Base-by-base conservation (phyloP, 805 yeast species). In the Zygosaccharomyces bisporus region DNA sequence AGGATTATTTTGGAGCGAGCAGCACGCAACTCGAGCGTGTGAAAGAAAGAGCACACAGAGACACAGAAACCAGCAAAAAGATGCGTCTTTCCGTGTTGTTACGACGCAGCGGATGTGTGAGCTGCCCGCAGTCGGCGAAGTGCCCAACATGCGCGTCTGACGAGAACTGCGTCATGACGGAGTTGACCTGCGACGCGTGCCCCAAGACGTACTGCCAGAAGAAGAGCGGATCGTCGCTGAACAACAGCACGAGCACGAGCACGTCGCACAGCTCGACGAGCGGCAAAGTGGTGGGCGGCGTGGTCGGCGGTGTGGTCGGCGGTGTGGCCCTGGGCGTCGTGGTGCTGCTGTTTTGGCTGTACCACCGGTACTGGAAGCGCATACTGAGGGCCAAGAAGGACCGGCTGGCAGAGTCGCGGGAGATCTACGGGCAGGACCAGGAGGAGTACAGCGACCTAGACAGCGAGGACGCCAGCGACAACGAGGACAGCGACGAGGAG, bases 221-320 rank as follows among this genome's bases (percentile, higher is more conserved):
- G 43, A 46, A 59, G 10, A 44, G 61, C 2, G 43, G 58, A 1
- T 29, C 48, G 4, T 45, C 52, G 4, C 40, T 41, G 7, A 45
- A 44, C 54, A 41, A 40, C 1, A 33, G 47, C 4, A 49, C 60
- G 1, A 36, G 45, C 16, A 12, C 39, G 25, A 31, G 45, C 16
- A 12, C 39, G 25, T 32, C 48, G 14, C 8, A 45, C 14, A 47
- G 47, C 13, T 57, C 67, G 8, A 38, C 46, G 7, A 58, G 71
- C 39, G 62, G 71, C 14, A 86, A 81, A 5, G 74, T 83, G 16
- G 85, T 82, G 0, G 91, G 89, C 17, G 90, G 89, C 19, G 80
- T 81, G 1, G 74, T 80, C 2, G 90, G 86, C 14, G 82, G 84
- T 13, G 70, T 77, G 1, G 73, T 68, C 1, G 76, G 71, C 5